These are phyloP conservation scores for Phoma sp. DNA, from an alignment of 2,329 filamentous ascomycete genomes.

Conservation along the genomic window DNA sequence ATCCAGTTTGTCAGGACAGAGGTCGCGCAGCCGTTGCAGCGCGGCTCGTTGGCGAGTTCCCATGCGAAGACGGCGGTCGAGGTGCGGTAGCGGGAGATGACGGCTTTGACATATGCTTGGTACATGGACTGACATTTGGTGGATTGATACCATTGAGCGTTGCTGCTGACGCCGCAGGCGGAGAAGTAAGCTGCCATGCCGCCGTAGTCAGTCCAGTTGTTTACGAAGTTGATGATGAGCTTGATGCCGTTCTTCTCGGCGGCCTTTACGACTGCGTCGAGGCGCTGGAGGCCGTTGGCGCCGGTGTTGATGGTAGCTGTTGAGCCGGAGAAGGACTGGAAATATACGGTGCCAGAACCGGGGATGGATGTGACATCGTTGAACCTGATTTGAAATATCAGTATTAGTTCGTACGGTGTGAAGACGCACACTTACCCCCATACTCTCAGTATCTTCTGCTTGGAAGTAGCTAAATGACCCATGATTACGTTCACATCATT, in stretches of 20 bases:
- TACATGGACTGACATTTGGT: conserved; percentile 60
- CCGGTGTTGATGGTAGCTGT: conserved; percentile 55
- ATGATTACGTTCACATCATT: conserved; percentile 61
- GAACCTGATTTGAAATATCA: conserved; percentile 46
- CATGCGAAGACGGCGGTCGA: conserved; percentile 61
- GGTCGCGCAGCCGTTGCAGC: conserved; percentile 43
- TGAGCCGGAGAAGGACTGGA: conserved; percentile 59
- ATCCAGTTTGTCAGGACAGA: conserved; percentile 57
- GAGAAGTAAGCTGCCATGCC: conserved; percentile 65
- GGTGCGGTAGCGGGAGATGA: conserved; percentile 58
- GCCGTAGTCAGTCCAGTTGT: conserved; percentile 66
- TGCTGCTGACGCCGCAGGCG: conserved; percentile 60
- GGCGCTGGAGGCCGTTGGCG: conserved; percentile 53
- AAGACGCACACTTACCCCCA: conserved; percentile 53
- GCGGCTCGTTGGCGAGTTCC: conserved; percentile 61
- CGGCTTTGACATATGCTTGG: conserved; percentile 56
- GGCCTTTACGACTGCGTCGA: conserved; percentile 60
- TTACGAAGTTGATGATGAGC: conserved; percentile 61
- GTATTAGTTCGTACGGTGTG: neutral
- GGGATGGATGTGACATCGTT: conserved; percentile 61
- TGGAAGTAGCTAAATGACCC: conserved; percentile 56
- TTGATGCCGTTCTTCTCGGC: conserved; percentile 60
- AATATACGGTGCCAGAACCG: conserved; percentile 58
- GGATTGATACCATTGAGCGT: conserved; percentile 56
- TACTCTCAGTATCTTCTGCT: conserved; percentile 64